Percentiles rank a stretch among this genome's conserved stretches.
These are phyloP conservation scores for Nissolia schottii DNA, from an alignment of 306 rosid genomes.

Conservation along the genomic window DNA sequence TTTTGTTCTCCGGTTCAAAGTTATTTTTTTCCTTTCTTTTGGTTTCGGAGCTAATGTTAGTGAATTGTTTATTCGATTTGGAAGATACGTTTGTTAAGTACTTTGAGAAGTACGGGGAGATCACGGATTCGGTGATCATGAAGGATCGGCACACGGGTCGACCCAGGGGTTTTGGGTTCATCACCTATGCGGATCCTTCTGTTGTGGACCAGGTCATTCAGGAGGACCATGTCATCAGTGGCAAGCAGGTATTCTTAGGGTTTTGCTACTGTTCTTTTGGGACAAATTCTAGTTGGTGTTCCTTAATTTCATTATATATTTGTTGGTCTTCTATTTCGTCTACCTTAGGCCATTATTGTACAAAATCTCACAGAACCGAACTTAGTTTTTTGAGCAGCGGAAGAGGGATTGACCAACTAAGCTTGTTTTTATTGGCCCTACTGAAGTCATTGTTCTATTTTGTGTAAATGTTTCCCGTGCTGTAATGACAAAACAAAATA, in stretches of 20 bases:
- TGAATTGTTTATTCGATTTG: not conserved
- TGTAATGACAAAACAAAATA: too few relatives aligned
- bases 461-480: too few relatives aligned
- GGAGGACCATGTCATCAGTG: constrained; percentile 69
- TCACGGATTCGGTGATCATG: constrained; percentile 89
- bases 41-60: not conserved
- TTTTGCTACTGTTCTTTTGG: not conserved
- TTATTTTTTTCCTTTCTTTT: not conserved
- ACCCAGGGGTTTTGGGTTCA: constrained; percentile 89
- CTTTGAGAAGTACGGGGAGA: constrained; percentile 88
- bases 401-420: too few relatives aligned
- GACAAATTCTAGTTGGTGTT: not conserved
- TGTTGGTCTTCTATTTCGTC: not conserved
- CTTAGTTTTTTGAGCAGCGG: too few relatives aligned
- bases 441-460: too few relatives aligned
- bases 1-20: not conserved
- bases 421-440: too few relatives aligned
- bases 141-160: constrained; percentile 80
- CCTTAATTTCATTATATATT: not conserved
- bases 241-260: constrained; percentile 42
- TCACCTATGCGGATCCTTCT: constrained; percentile 78
- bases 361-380: not conserved
- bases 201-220: constrained; percentile 81
- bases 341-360: not conserved
- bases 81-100: constrained; percentile 73